Percentiles rank a stretch among this genome's conserved stretches.
These are phyloP conservation scores for Colletotrichum sp. DNA, from an alignment of 2,329 filamentous ascomycete species.

Conservation along the genomic window DNA sequence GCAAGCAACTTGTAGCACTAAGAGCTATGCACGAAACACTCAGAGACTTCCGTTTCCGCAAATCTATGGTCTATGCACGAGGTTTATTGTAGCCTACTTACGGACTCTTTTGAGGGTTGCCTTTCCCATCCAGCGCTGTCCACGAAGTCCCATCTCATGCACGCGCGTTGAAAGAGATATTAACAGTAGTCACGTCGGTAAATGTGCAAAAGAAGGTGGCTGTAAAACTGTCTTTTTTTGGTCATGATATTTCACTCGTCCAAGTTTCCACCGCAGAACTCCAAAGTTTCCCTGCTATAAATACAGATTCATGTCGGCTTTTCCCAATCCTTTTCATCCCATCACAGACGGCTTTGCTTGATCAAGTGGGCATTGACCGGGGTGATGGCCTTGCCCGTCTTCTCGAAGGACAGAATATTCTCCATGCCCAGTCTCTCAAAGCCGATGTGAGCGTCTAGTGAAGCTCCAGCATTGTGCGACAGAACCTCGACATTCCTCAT, in stretches of 20 bases:
- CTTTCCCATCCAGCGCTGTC: not conserved
- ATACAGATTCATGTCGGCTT: not conserved
- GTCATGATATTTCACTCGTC: not conserved
- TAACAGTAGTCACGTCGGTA: not conserved
- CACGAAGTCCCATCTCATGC: not conserved
- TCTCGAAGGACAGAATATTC: slow-evolving; percentile 8
- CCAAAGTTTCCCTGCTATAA: not conserved
- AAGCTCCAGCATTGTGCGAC: slow-evolving; percentile 17
- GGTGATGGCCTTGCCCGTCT: slow-evolving; percentile 6
- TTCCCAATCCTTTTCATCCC: not conserved
- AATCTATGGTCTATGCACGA: not conserved
- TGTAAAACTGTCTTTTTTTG: no score
- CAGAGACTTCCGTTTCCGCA: accelerated
- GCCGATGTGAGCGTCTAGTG: slow-evolving; percentile 13
- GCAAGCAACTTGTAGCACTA: not conserved
- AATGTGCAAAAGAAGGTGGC: not conserved
- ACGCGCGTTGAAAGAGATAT: not conserved
- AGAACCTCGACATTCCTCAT: slow-evolving; percentile 18
- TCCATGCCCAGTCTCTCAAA: slow-evolving; percentile 18
- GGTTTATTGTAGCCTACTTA: no score
- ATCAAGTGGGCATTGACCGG: slow-evolving; percentile 16
- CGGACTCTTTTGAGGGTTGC: not conserved
- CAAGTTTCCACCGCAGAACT: not conserved
- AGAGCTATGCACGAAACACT: not conserved
- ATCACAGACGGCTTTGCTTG: slow-evolving; percentile 12